Conservation (phyloP, 2,329 filamentous ascomycete species). For the Dactylonectria macrodidyma region DNA sequence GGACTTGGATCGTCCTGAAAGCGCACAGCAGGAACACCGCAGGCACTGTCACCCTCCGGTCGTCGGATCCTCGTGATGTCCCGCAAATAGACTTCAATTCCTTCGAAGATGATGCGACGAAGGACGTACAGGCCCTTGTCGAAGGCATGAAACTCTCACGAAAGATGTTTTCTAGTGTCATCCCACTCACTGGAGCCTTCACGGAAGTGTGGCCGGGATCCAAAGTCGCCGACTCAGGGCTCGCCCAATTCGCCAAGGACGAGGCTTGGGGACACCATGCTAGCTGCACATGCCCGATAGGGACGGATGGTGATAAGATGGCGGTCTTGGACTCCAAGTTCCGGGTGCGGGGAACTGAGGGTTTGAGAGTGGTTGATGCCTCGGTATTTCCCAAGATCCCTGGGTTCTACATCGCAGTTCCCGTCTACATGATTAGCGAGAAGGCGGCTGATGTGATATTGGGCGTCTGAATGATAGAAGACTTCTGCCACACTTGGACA, state of each 20-base stretch:
- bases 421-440: slow-evolving; percentile 64
- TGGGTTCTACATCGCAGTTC: slow-evolving; percentile 37
- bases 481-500: no score
- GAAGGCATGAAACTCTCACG: slow-evolving; percentile 65
- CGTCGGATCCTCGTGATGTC: slow-evolving; percentile 72
- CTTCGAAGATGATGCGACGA: slow-evolving; percentile 61
- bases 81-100: slow-evolving; percentile 74
- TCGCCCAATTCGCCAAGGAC: slow-evolving; percentile 57
- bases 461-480: neutral
- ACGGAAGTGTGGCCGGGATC: slow-evolving; percentile 54
- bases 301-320: slow-evolving; percentile 65
- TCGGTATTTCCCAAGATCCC: slow-evolving; percentile 61
- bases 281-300: slow-evolving; percentile 70
- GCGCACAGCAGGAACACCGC: slow-evolving; percentile 67
- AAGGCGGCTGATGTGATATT: slow-evolving; percentile 64
- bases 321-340: slow-evolving; percentile 73
- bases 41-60: slow-evolving; percentile 74
- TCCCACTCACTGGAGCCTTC: slow-evolving; percentile 57
- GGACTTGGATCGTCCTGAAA: slow-evolving; percentile 64
- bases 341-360: slow-evolving; percentile 67
- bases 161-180: slow-evolving; percentile 52
- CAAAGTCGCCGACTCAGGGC: slow-evolving; percentile 56
- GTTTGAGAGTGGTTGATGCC: slow-evolving; percentile 74
- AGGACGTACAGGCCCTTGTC: slow-evolving; percentile 55
- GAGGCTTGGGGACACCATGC: slow-evolving; percentile 64